phyloP scores from a whole-genome alignment of 305 asterid genomes.

The Solanum aculeatissimum region DNA sequence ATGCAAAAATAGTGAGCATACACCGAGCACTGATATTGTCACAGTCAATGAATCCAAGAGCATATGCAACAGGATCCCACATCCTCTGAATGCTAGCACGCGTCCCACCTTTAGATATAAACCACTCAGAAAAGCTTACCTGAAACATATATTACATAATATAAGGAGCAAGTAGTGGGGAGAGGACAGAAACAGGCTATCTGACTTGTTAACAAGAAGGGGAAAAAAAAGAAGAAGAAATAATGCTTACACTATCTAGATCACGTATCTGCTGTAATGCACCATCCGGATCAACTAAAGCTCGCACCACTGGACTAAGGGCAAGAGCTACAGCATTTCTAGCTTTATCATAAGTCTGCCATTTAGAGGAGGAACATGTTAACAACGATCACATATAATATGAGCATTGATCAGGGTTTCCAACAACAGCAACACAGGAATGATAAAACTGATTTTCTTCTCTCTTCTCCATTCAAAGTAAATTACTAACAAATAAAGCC shows the following conservation, averaged over 20 bases:
- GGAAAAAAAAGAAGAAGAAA: conserved; percentile 2
- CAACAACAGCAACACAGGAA: not conserved
- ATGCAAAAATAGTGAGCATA: conserved; percentile 94
- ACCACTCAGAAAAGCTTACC: conserved; percentile 97
- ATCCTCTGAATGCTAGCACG: conserved; percentile 88
- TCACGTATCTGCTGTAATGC: conserved; percentile 79
- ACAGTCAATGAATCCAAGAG: conserved; percentile 95
- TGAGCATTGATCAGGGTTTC: not conserved
- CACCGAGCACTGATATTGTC: conserved; percentile 99
- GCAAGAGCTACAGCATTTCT: conserved; percentile 98
- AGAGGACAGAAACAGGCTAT: not conserved
- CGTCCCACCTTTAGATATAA: conserved; percentile 95
- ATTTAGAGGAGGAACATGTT: not conserved
- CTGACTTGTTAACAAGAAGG: not conserved
- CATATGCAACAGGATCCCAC: conserved; percentile 99
- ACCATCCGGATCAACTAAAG: conserved; percentile 97
- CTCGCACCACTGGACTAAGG: conserved; percentile 98
- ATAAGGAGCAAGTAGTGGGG: not conserved
- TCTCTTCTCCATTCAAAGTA: not conserved
- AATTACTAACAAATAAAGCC: not conserved
- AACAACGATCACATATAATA: not conserved
- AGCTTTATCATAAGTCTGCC: conserved; percentile 85
- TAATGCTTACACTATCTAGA: conserved; percentile 60
- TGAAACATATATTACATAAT: conserved; percentile 11
- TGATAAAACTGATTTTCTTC: not conserved